These are phyloP conservation scores for Bipolaris gigantea DNA, from an alignment of 2,329 filamentous ascomycete species.

Conservation along the genomic window DNA sequence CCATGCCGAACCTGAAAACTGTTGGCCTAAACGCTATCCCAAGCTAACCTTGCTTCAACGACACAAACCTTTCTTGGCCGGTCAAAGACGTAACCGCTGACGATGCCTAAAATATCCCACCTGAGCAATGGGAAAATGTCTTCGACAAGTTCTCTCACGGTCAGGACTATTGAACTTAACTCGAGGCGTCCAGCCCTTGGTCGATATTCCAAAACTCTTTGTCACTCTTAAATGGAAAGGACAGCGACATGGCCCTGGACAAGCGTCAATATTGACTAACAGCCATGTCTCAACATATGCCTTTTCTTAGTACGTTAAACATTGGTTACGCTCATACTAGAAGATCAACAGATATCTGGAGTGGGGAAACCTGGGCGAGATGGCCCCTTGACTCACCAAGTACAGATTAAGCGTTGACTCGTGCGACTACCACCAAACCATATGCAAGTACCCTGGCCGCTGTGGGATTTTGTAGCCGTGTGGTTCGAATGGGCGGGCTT, in stretches of 20 bases:
- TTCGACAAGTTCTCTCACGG: neutral
- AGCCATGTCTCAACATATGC: no score
- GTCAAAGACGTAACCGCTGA: neutral
- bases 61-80: conserved; percentile 3
- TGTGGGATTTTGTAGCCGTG: neutral
- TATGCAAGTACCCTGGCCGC: neutral
- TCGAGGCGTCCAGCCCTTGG: neutral
- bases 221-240: neutral
- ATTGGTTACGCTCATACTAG: neutral
- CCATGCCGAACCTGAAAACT: conserved; percentile 6
- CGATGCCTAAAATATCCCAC: neutral
- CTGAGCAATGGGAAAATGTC: neutral
- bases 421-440: neutral
- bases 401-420: neutral
- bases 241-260: no score
- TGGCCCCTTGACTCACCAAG: conserved; percentile 4
- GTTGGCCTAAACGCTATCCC: neutral
- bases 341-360: neutral
- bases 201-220: neutral
- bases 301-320: neutral
- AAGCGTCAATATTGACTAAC: no score
- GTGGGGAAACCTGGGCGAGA: neutral
- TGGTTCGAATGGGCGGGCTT: conserved; percentile 1
- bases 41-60: neutral
- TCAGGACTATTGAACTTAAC: neutral